phyloP scores from a whole-genome alignment of 352 stramenopile genomes.

The Phytophthora fragariaefolia region DNA sequence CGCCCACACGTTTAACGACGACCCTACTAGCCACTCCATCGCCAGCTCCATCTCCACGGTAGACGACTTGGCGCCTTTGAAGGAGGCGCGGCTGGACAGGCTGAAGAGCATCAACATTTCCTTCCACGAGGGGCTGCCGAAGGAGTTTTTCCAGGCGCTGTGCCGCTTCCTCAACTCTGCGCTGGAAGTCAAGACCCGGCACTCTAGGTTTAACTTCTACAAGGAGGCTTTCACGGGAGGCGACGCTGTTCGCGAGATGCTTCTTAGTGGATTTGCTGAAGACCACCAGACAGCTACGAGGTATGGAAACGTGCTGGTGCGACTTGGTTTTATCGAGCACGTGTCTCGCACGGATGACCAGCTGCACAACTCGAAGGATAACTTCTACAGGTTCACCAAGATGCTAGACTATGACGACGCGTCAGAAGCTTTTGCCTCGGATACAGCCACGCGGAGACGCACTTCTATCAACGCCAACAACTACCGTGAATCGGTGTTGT shows the following conservation, averaged over 20 bases:
- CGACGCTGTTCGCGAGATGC: constrained; percentile 78
- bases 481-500: constrained; percentile 80
- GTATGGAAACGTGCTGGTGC: constrained; percentile 82
- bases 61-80: constrained; percentile 64
- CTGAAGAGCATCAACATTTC: constrained; percentile 79
- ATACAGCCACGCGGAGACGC: constrained; percentile 40
- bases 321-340: constrained; percentile 86
- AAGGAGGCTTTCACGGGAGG: constrained; percentile 86
- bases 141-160: constrained; percentile 80
- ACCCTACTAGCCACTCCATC: constrained; percentile 36
- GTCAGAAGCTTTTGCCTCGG: constrained; percentile 35
- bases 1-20: constrained; percentile 46
- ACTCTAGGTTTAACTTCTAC: constrained; percentile 88
- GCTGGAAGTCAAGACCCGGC: constrained; percentile 82
- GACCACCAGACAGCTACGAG: constrained; percentile 72
- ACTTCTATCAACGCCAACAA: constrained; percentile 70
- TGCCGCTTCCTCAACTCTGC: constrained; percentile 76
- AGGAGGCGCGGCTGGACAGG: constrained; percentile 72
- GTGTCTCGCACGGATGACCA: constrained; percentile 78
- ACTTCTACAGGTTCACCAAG: constrained; percentile 87
- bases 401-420: constrained; percentile 65
- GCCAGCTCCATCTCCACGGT: constrained; percentile 52
- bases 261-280: constrained; percentile 79
- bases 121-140: constrained; percentile 82
- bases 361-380: constrained; percentile 85